Evolutionary conservation across 768 basidiomycete species (phyloP).

Genomic region (Tulasnella sp.): DNA sequence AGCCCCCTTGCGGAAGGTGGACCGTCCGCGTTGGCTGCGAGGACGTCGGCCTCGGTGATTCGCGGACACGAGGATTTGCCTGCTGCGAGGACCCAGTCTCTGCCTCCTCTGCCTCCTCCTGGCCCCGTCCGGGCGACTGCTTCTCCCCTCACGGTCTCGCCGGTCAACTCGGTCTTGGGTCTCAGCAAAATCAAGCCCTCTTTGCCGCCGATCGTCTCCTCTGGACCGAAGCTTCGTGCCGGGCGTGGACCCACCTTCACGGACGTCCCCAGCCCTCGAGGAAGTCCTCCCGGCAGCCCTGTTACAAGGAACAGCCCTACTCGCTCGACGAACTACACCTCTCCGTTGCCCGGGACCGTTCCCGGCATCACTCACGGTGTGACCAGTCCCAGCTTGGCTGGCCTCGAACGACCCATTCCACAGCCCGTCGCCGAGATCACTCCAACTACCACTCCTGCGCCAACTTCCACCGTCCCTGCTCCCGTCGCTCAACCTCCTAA

Average conservation of each 20-base stretch:
- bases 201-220: neutral
- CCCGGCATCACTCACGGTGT: neutral
- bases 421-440: neutral
- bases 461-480: neutral
- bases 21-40: neutral
- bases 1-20: neutral
- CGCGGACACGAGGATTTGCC: neutral
- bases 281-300: constrained; percentile 9
- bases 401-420: neutral
- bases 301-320: neutral
- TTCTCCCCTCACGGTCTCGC: neutral
- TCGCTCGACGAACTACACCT: neutral
- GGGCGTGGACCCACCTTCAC: constrained; percentile 8
- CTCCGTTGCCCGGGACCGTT: constrained; percentile 1
- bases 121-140: neutral
- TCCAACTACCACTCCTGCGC: neutral
- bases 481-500: neutral
- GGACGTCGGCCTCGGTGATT: neutral
- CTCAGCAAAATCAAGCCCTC: neutral
- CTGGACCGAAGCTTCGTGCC: neutral
- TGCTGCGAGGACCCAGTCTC: neutral
- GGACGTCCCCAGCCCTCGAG: neutral
- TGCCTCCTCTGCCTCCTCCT: constrained; percentile 7
- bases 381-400: neutral
- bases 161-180: neutral